Percentiles rank a stretch among this genome's conserved stretches.
These are phyloP conservation scores for Paecilomyces fulvus DNA, from an alignment of 2,329 filamentous ascomycete species.

Conservation along the genomic window DNA sequence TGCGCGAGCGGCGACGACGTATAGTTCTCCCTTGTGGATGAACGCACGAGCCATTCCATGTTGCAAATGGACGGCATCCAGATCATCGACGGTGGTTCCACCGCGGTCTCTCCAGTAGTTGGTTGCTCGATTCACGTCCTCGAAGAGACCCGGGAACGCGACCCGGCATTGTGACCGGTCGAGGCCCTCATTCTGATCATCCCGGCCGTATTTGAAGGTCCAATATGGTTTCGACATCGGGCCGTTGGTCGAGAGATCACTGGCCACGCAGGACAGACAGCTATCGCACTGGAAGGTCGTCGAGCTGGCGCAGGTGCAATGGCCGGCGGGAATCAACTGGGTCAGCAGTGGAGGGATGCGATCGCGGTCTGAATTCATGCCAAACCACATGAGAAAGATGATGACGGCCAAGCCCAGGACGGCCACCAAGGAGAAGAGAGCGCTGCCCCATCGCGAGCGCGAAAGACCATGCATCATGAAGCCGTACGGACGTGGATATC, in stretches of 20 bases:
- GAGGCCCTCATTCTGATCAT: conserved; percentile 23
- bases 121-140: conserved; percentile 23
- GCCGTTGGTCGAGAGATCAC: conserved; percentile 6
- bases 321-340: conserved; percentile 31
- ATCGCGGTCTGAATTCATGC: conserved; percentile 29
- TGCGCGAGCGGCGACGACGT: conserved; percentile 21
- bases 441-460: background rate
- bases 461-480: background rate
- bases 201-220: conserved; percentile 24
- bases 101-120: conserved; percentile 20
- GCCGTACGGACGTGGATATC: background rate
- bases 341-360: conserved; percentile 29
- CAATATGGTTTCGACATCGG: conserved; percentile 11
- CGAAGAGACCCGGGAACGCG: conserved; percentile 29
- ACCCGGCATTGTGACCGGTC: conserved; percentile 19
- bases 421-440: background rate
- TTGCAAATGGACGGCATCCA: conserved; percentile 20
- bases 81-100: conserved; percentile 15
- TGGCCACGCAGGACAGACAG: conserved; percentile 21
- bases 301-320: conserved; percentile 30
- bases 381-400: conserved; percentile 11
- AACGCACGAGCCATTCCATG: conserved; percentile 27
- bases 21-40: conserved; percentile 24
- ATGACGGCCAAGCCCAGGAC: background rate
- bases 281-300: conserved; percentile 31